A percentile compares a stretch with the other conserved stretches of the same genome.
phyloP scores from a whole-genome alignment of 2,329 filamentous ascomycete species.

The Fusarium nygamai region DNA sequence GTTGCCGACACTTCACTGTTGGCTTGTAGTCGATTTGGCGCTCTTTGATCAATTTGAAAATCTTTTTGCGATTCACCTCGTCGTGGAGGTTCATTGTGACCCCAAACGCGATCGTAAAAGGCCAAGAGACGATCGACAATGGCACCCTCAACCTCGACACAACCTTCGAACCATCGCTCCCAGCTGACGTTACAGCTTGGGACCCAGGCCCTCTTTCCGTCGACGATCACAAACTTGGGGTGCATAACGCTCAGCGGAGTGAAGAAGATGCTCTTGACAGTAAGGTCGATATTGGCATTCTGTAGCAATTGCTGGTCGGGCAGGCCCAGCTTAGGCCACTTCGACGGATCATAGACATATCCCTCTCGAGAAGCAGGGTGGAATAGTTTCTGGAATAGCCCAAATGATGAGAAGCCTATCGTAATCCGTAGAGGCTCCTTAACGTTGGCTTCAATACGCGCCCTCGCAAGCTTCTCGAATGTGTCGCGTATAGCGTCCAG shows the following conservation, averaged over 20 bases:
- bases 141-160: conserved; percentile 71
- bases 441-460: conserved; percentile 40
- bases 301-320: conserved; percentile 63
- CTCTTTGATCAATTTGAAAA: no score
- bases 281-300: conserved; percentile 70
- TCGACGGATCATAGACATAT: conserved; percentile 65
- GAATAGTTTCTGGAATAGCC: conserved; percentile 77
- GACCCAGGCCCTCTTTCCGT: conserved; percentile 72
- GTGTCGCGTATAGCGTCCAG: conserved; percentile 66
- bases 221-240: conserved; percentile 82
- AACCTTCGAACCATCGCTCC: conserved; percentile 89
- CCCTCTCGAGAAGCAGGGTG: conserved; percentile 73
- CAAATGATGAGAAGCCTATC: conserved; percentile 80
- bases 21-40: not conserved
- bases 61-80: not conserved
- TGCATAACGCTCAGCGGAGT: conserved; percentile 88
- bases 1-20: conserved; percentile 41
- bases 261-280: conserved; percentile 82
- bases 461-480: conserved; percentile 66
- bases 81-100: conserved; percentile 12
- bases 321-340: conserved; percentile 74
- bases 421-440: conserved; percentile 64
- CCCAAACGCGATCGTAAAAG: conserved; percentile 79
- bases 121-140: conserved; percentile 69
- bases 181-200: conserved; percentile 88